These are phyloP conservation scores for Malania oleifera DNA, from an alignment of 164 flowering plant species.

Conservation along the genomic window DNA sequence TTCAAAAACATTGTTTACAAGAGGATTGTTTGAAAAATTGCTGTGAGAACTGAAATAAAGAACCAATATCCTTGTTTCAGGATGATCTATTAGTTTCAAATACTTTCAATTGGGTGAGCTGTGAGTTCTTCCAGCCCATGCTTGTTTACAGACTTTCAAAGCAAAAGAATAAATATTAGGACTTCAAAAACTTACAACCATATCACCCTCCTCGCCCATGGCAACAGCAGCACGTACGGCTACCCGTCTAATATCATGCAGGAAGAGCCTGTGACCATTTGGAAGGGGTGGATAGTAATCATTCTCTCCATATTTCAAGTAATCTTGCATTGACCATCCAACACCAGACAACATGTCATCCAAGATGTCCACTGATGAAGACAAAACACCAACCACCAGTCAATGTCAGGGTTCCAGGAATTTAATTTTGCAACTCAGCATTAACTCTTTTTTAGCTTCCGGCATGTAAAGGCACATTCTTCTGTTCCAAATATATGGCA, in stretches of 20 bases:
- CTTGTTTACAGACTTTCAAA: not conserved
- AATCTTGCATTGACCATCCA: conserved; percentile 96
- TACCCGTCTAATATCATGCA: conserved; percentile 89
- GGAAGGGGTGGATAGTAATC: conserved; percentile 96
- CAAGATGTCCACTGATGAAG: conserved; percentile 80
- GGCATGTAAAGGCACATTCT: not conserved
- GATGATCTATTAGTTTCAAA: not conserved
- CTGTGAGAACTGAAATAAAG: not conserved
- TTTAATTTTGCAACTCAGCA: not conserved
- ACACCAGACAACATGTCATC: conserved; percentile 97
- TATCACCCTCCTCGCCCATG: conserved; percentile 99
- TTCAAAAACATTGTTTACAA: no score
- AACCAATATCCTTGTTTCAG: not conserved
- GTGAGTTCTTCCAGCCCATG: not conserved
- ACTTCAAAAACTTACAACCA: conserved; percentile 78
- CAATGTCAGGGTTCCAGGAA: conserved; percentile 3
- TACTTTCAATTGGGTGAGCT: no score
- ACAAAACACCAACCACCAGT: conserved; percentile 16
- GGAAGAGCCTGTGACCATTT: conserved; percentile 85
- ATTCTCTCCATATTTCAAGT: conserved; percentile 83
- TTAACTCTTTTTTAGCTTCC: not conserved
- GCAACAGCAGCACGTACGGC: conserved; percentile 98
- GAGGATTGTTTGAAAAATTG: not conserved
- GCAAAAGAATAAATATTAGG: conserved; percentile 2
- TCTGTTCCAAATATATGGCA: not conserved